phyloP scores from a whole-genome alignment of 2,329 filamentous ascomycete genomes.

The Amauroascus verrucosus region DNA sequence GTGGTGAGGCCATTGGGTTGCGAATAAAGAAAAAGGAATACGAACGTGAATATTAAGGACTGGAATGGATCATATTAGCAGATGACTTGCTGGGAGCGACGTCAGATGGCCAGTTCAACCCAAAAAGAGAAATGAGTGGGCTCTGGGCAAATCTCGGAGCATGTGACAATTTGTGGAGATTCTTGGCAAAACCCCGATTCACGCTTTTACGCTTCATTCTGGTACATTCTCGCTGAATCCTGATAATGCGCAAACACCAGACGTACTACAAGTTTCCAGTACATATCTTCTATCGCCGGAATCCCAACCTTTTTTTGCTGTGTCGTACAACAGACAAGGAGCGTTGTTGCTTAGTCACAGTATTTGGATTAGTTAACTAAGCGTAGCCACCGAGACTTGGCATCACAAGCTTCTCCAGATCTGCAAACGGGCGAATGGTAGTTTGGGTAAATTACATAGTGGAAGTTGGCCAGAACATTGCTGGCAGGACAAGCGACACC shows the following conservation, averaged over 20 bases:
- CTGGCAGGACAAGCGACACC: too few relatives aligned
- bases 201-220: background rate
- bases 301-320: background rate
- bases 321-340: too few relatives aligned
- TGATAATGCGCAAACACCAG: too few relatives aligned
- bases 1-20: slow-evolving; percentile 2
- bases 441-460: too few relatives aligned
- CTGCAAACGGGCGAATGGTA: too few relatives aligned
- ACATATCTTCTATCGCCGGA: background rate
- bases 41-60: background rate
- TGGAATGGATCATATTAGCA: background rate
- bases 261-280: too few relatives aligned
- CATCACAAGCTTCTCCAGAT: background rate
- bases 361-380: too few relatives aligned
- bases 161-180: background rate
- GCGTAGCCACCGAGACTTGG: background rate
- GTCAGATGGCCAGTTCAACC: background rate
- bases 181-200: background rate
- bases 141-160: background rate
- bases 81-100: background rate
- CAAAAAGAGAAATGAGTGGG: background rate
- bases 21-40: background rate
- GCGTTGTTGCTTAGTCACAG: background rate
- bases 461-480: too few relatives aligned
- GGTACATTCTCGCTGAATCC: background rate